Percentiles rank a stretch among this genome's conserved stretches.
These are phyloP conservation scores for Nitzschia inconspicua DNA, from an alignment of 108 stramenopile species.

Conservation along the genomic window DNA sequence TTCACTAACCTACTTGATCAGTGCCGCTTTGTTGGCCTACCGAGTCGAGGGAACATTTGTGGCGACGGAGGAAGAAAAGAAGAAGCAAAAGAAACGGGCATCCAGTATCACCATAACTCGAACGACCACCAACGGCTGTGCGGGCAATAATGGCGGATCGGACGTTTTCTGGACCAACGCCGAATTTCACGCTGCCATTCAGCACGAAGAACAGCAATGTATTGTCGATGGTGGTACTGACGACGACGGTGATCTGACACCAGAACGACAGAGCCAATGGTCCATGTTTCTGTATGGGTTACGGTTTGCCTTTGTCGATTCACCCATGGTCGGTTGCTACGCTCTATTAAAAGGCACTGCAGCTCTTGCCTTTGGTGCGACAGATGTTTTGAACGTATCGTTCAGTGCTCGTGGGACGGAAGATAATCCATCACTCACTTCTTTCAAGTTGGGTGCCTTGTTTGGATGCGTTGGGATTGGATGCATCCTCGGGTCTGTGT, in stretches of 20 bases:
- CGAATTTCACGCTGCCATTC: background rate
- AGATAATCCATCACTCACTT: constrained; percentile 1
- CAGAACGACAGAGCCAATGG: background rate
- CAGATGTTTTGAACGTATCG: constrained; percentile 63
- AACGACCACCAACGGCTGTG: background rate
- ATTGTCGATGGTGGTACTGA: background rate
- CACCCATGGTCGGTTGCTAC: constrained; percentile 27
- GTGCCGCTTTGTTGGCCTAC: constrained; percentile 33
- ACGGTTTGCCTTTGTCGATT: constrained; percentile 19
- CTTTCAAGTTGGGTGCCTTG: constrained; percentile 47
- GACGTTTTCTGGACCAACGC: no score
- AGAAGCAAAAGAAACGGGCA: background rate
- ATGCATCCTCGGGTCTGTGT: constrained; percentile 57
- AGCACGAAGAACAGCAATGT: background rate
- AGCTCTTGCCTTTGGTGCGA: constrained; percentile 44
- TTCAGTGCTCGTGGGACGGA: constrained; percentile 26
- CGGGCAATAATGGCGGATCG: no score
- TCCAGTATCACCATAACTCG: background rate
- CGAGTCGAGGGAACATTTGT: constrained; percentile 24
- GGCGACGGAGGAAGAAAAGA: background rate
- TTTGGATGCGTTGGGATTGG: constrained; percentile 65
- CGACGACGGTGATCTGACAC: background rate
- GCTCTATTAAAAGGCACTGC: constrained; percentile 51
- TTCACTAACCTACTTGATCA: constrained; percentile 40
- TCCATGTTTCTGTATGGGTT: constrained; percentile 45